Evolutionary conservation across 2,329 filamentous ascomycete genomes (phyloP).

Genomic region (Fusarium falciforme): DNA sequence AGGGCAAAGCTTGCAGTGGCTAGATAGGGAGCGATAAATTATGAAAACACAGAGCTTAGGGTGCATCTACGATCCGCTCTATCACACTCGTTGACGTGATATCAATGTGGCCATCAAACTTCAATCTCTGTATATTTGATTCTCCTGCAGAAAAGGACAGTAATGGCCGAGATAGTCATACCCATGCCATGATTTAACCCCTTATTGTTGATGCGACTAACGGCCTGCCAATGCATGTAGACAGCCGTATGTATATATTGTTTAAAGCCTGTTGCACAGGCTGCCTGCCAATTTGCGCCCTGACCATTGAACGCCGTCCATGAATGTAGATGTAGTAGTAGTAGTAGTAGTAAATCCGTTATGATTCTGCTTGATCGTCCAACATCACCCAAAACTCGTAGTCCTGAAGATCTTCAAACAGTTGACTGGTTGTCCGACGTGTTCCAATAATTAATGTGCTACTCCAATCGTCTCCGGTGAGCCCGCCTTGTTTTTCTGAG

Average conservation of each 20-base stretch:
- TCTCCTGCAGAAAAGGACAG: neutral
- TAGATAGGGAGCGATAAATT: neutral
- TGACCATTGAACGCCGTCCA: conserved; percentile 19
- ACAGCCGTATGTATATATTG: conserved; percentile 1
- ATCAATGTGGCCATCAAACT: neutral
- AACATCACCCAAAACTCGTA: conserved; percentile 1
- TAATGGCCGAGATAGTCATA: neutral
- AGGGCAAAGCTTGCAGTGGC: neutral
- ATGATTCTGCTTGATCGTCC: neutral
- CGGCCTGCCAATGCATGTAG: neutral
- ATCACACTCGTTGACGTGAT: neutral
- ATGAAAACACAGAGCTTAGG: neutral
- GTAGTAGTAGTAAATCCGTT: neutral
- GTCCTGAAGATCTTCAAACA: neutral
- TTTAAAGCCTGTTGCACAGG: conserved; percentile 14
- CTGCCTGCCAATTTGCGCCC: conserved; percentile 23
- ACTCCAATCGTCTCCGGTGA: conserved; percentile 3
- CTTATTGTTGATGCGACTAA: neutral
- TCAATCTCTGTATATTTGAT: neutral
- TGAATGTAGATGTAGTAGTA: conserved; percentile 2
- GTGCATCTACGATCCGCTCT: neutral
- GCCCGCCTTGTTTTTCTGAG: neutral
- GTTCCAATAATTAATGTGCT: conserved; percentile 10
- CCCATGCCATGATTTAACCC: neutral
- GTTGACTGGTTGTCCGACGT: neutral